Evolutionary conservation across 192 early-diverging fungal genomes (phyloP), one percentile per base, ranked within the genome.

Genomic region (Backusella psychrophila): DNA sequence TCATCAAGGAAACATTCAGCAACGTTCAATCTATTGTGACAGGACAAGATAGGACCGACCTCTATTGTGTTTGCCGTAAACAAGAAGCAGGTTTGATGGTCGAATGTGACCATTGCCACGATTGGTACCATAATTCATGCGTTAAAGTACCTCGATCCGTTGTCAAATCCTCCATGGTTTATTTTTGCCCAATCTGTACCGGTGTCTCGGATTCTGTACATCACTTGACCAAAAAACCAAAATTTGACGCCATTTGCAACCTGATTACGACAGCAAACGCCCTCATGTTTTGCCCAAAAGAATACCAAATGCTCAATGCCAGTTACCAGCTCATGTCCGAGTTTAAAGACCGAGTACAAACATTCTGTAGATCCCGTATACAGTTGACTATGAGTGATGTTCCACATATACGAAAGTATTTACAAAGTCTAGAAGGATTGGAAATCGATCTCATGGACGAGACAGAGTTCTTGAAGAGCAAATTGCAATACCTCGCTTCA

Each of bases 81-180:
- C 76, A 87, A 3, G 92, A 93, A 49, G 74, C 80, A 41, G 91
- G 88, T 1, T 78, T 89, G 76, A 93, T 93, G 92, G 85, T 92
- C 9, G 86, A 92, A 71, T 93, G 92, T 68, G 89, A 88, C 63
- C 36, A 78, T 8, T 93, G 92, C 72, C 79, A 84, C 9, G 92
- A 91, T 49, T 90, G 89, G 92, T 89, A 90, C 75, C 92, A 93
- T 67, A 76, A 80, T 15, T 65, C 72, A 8, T 93, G 92, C 72
- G 77, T 92, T n/a, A 81, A 84, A 14, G 69, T 91, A 34, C 71
- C 79, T 21, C 73, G 80, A 14, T 78, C 73, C 11, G 81, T 89
- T 35, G 84, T 85, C n/a, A 81, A 84, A 6, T 77, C 79, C 36
- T 76, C 79, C 12, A 82, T 66, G 21, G 73, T 74, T 41, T 92